Evolutionary conservation across 176 grass and related monocot species (phyloP).

Genomic region (Oryza brachyantha): DNA sequence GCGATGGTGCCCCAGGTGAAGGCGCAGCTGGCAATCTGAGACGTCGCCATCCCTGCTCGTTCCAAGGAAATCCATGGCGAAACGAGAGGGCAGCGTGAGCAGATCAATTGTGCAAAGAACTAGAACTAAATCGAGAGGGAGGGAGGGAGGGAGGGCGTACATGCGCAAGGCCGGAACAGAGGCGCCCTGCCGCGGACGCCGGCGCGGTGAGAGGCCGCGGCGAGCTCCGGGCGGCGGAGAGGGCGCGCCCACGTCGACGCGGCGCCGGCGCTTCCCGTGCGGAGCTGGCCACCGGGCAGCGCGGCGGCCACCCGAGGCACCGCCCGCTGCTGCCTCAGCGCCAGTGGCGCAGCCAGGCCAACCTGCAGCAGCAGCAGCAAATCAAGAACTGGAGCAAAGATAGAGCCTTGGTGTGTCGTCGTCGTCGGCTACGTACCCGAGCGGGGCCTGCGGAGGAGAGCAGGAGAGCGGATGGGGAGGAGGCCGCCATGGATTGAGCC

Average conservation of each 20-base stretch:
- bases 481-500: constrained; percentile 24
- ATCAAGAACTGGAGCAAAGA: neutral
- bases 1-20: constrained; percentile 87
- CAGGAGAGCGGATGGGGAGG: neutral
- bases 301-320: neutral
- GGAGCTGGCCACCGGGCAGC: neutral
- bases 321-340: neutral
- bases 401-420: neutral
- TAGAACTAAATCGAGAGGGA: neutral
- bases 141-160: constrained; percentile 17
- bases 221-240: constrained; percentile 20
- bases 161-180: constrained; percentile 42
- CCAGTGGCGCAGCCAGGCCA: neutral
- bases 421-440: neutral
- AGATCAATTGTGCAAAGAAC: neutral
- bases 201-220: neutral
- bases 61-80: neutral
- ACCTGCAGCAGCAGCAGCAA: neutral
- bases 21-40: constrained; percentile 79
- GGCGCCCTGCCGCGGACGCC: constrained; percentile 12
- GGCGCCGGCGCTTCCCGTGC: neutral
- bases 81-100: neutral
- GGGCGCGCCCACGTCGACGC: constrained; percentile 11
- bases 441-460: neutral
- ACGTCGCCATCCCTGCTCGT: constrained; percentile 55